Evolutionary conservation across 305 asterid species (phyloP), one percentile per base, ranked within the genome.

Genomic region (Ilex paraguariensis): DNA sequence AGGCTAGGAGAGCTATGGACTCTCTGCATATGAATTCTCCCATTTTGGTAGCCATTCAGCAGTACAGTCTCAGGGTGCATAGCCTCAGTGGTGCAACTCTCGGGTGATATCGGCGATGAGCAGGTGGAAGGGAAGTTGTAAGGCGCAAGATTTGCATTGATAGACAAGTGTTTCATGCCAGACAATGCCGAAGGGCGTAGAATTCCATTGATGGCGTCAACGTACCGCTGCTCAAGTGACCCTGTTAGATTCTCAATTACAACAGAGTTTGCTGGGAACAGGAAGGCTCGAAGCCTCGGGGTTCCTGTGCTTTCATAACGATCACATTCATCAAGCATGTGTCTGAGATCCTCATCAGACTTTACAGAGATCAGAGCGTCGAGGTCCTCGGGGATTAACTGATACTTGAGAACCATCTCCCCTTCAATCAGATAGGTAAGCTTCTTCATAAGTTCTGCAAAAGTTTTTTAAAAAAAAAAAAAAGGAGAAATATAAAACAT

Each of bases 381-480:
- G 10, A 91, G 95, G 55, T 91, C 98, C 76, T 91, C 98, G 0
- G 82, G 73, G 16, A 58, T 64, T 39, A 85, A 68, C 63, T 88
- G 96, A 77, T 87, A 88, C 75, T 85, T 87, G 54, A 91, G 92
- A 60, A 74, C 66, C 87, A 81, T 82, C 15, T 84, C 92, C 30
- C 89, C 95, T 10, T 87, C 92, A 16, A 78, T 75, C n/a, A 53
- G 70, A 75, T 72, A 78, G 1, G 83, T 79, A 12, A 91, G 81
- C 75, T 80, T 87, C 95, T 85, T 87, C 98, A 84, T 79, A 3
- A 88, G 75, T 50, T 87, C 98, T 90, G 80, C 49, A 36, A 36
- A 8, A 36, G 9, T 4, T n/a, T n/a, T n/a, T n/a, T 5, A 3
- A 0, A 36, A 8, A 36, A 36, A 36, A 36, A 36, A 36, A 36